phyloP scores from a whole-genome alignment of 2,329 filamentous ascomycete species.

The Cladosporium sp. region DNA sequence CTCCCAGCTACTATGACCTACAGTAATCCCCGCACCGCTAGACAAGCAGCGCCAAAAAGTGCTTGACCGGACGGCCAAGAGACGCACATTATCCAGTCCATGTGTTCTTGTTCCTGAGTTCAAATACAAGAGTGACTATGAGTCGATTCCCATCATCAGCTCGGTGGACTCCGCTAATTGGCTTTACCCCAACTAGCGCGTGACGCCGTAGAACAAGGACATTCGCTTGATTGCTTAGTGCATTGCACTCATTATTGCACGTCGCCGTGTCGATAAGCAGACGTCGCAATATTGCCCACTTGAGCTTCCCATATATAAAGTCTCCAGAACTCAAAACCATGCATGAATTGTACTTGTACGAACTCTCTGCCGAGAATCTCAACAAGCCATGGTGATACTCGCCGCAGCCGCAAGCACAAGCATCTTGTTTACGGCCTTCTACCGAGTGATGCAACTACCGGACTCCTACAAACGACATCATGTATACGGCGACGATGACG shows the following conservation, averaged over 20 bases:
- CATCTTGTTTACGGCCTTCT: neutral
- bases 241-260: neutral
- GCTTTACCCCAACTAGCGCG: neutral
- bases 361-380: neutral
- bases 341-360: too few relatives aligned
- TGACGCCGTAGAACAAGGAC: neutral
- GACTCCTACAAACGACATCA: neutral
- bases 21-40: too few relatives aligned
- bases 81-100: too few relatives aligned
- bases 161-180: neutral
- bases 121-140: neutral
- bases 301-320: neutral
- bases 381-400: neutral
- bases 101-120: too few relatives aligned
- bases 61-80: too few relatives aligned
- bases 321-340: too few relatives aligned
- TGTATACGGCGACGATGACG: neutral
- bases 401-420: neutral
- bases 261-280: neutral
- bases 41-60: too few relatives aligned
- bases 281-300: neutral
- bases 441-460: neutral
- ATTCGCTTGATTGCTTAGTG: neutral
- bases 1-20: too few relatives aligned
- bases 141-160: neutral